A percentile compares a stretch with the other conserved stretches of the same genome.
phyloP scores from a whole-genome alignment of 1,284 basidiomycete genomes.

The Tilletiopsis washingtonensis region DNA sequence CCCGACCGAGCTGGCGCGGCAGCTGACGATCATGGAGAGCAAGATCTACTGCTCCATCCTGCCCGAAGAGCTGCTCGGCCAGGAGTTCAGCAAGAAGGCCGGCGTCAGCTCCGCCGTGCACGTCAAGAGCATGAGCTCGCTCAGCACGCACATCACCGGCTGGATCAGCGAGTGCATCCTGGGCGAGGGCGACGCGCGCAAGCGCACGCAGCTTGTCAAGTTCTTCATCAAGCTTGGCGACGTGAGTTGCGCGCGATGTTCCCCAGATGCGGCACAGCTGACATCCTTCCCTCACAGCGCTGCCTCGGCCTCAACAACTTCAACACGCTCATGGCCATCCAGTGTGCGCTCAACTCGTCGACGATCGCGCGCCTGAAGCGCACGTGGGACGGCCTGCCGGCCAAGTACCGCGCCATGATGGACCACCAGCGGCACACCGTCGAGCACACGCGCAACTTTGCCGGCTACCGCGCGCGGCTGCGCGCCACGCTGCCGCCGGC shows the following conservation, averaged over 20 bases:
- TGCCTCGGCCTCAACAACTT: constrained; percentile 49
- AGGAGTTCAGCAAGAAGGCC: constrained; percentile 41
- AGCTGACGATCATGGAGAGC: constrained; percentile 51
- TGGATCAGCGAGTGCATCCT: constrained; percentile 51
- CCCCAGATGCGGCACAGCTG: not conserved
- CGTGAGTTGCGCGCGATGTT: constrained; percentile 18
- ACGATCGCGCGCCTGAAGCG: constrained; percentile 45
- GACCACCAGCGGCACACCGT: constrained; percentile 75
- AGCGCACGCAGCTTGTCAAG: constrained; percentile 47
- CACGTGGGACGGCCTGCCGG: constrained; percentile 63
- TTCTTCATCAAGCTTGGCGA: constrained; percentile 51
- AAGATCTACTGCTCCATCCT: constrained; percentile 46
- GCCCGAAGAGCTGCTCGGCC: constrained; percentile 49
- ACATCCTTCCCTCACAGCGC: constrained; percentile 20
- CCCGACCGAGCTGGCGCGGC: constrained; percentile 56
- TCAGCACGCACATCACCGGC: constrained; percentile 50
- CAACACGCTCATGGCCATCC: constrained; percentile 50
- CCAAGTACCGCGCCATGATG: constrained; percentile 73
- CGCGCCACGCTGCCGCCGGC: constrained; percentile 30
- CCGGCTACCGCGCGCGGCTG: constrained; percentile 76
- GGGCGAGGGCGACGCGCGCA: constrained; percentile 47
- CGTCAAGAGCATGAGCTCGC: constrained; percentile 48
- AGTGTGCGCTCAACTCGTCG: constrained; percentile 49
- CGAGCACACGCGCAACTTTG: constrained; percentile 83
- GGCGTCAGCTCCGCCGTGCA: constrained; percentile 22